Conservation (phyloP, 2,329 filamentous ascomycete genomes). For the Zymoseptoria crescenta region DNA sequence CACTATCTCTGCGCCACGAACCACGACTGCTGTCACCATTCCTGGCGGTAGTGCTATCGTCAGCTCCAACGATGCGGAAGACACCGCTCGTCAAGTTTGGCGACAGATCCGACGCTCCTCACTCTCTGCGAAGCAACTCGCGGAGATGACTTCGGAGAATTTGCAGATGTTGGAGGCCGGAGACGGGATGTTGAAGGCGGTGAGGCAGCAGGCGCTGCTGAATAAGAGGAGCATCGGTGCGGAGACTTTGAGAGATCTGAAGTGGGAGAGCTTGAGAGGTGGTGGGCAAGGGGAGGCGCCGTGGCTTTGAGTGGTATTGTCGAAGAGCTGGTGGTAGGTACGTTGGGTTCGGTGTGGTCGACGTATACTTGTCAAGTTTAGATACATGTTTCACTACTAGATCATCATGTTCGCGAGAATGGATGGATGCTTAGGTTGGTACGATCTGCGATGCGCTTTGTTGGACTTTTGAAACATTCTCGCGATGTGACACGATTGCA, state of each 20-base stretch:
- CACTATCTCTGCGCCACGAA: slow-evolving; percentile 10
- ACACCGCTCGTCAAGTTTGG: slow-evolving; percentile 33
- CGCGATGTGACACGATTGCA: no score
- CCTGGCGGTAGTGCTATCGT: slow-evolving; percentile 4
- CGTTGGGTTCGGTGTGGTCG: no score
- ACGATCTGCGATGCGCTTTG: no score
- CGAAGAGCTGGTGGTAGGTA: not conserved
- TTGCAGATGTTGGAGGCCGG: slow-evolving; percentile 19
- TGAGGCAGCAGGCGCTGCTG: slow-evolving; percentile 29
- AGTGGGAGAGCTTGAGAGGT: slow-evolving; percentile 21
- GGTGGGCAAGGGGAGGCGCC: slow-evolving; percentile 15
- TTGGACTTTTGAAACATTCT: no score
- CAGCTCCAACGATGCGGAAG: slow-evolving; percentile 9
- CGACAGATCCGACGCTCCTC: slow-evolving; percentile 31
- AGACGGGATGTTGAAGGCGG: slow-evolving; percentile 21
- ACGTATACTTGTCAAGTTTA: no score
- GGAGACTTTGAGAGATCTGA: slow-evolving; percentile 33
- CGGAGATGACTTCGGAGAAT: slow-evolving; percentile 16
- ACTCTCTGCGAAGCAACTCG: slow-evolving; percentile 18
- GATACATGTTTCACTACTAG: no score
- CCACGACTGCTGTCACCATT: slow-evolving; percentile 4
- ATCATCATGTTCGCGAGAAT: no score
- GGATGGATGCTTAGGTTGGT: no score
- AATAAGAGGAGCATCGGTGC: slow-evolving; percentile 36
- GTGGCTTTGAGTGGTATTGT: slow-evolving; percentile 15